Base-by-base conservation (phyloP, 257 asterid genomes). In the Thymus mandschuricus region DNA sequence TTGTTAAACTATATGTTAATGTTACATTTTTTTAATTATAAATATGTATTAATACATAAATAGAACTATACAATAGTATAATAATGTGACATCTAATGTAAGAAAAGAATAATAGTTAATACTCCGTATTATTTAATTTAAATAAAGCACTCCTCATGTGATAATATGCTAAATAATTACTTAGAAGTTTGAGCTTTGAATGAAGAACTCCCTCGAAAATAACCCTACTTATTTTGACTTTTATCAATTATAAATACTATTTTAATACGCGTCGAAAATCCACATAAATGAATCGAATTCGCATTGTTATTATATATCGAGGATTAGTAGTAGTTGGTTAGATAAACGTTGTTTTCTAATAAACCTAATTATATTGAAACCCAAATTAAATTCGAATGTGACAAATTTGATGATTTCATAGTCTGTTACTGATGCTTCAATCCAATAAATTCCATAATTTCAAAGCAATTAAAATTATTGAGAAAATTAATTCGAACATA, bases 111-210 rank as follows among this genome's bases (percentile, higher is more conserved):
- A 33, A 12, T 3, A 28, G 1, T 38, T 38, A n/a, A n/a, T n/a
- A n/a, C n/a, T n/a, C n/a, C n/a, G n/a, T n/a, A 21, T 21, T 44
- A 44, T 44, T n/a, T 50, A 48, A 60, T 60, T 60, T 60, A 60
- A 35, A 13, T 3, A 34, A 34, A 60, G 1, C 3, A 44, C 0
- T 7, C 30, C 43, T 35, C 83, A 75, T 58, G 79, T 78, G 81
- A 72, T 75, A 68, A 58, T 72, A 73, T 81, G 86, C 60, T 51
- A 68, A 80, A 63, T 2, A 35, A 62, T 62, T 78, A 65, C 76
- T 54, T 82, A 27, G 86, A 69, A 72, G 70, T 60, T 29, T 60
- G 86, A 69, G 81, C 83, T 76, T 76, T 76, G 83, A 82, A 82
- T 50, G 72, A 59, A 51, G 51, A 50, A 35, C 71, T 48, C 64